These are phyloP conservation scores for Zasmidium citrigriseum DNA, from an alignment of 2,329 filamentous ascomycete genomes.

Conservation along the genomic window DNA sequence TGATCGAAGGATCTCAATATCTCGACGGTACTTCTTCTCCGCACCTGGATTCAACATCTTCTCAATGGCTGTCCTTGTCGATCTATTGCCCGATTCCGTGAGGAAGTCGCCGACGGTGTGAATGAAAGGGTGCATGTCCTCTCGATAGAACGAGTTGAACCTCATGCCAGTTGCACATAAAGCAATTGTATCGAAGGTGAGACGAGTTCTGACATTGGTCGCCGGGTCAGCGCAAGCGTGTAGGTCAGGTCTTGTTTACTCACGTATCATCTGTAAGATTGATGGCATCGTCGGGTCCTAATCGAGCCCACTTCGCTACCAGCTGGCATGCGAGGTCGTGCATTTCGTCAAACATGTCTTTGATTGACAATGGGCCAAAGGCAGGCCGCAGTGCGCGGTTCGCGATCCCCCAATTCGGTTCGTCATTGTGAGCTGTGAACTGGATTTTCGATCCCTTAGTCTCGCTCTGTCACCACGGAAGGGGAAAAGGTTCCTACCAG, in stretches of 20 bases:
- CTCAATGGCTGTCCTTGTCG: constrained; percentile 43
- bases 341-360: constrained; percentile 60
- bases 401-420: constrained; percentile 40
- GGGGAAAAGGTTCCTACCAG: constrained; percentile 20
- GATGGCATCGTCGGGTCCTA: constrained; percentile 59
- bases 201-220: too few relatives aligned
- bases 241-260: too few relatives aligned
- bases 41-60: constrained; percentile 7
- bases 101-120: constrained; percentile 66
- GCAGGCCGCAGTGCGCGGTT: constrained; percentile 49
- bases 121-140: constrained; percentile 63
- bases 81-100: constrained; percentile 39
- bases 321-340: constrained; percentile 37
- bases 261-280: constrained; percentile 66
- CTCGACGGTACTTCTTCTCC: constrained; percentile 54
- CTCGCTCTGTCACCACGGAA: not conserved
- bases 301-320: constrained; percentile 38
- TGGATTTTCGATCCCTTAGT: not conserved
- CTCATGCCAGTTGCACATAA: constrained; percentile 58
- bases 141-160: constrained; percentile 69
- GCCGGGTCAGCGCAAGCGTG: too few relatives aligned
- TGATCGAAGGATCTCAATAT: constrained; percentile 58
- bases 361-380: constrained; percentile 63
- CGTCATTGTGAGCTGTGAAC: constrained; percentile 42
- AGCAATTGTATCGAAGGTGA: constrained; percentile 71